A percentile compares a stretch with the other conserved stretches of the same genome.
These are phyloP conservation scores for Pseudonitzschia multistriata DNA, from an alignment of 108 stramenopile species.

Conservation along the genomic window DNA sequence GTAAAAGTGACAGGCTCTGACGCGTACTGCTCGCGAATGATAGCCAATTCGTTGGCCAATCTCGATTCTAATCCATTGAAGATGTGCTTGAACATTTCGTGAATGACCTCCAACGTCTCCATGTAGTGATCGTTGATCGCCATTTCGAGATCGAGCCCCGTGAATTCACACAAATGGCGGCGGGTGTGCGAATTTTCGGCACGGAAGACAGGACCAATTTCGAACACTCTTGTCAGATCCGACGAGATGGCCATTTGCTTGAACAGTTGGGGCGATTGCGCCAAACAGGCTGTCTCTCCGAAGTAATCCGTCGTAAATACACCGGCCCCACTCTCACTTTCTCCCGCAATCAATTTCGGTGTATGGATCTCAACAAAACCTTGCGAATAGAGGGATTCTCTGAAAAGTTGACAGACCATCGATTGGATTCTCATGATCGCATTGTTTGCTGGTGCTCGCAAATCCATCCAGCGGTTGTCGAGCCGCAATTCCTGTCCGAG, in stretches of 20 bases:
- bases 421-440: constrained; percentile 92
- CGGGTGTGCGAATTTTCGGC: constrained; percentile 96
- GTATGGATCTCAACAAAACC: constrained; percentile 94
- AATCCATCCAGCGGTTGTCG: constrained; percentile 94
- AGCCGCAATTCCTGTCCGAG: constrained; percentile 89
- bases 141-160: constrained; percentile 97
- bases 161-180: constrained; percentile 95
- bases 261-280: constrained; percentile 97
- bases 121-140: constrained; percentile 94
- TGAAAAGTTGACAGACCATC: constrained; percentile 88
- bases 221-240: constrained; percentile 91
- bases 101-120: constrained; percentile 90
- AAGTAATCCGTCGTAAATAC: constrained; percentile 98
- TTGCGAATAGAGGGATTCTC: constrained; percentile 89
- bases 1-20: constrained; percentile 91
- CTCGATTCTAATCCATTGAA: constrained; percentile 89
- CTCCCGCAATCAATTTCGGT: constrained; percentile 94
- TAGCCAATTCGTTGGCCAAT: constrained; percentile 72
- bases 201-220: constrained; percentile 95
- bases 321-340: constrained; percentile 94
- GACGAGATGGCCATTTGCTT: constrained; percentile 98
- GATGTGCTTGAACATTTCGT: constrained; percentile 93
- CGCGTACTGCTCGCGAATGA: constrained; percentile 90
- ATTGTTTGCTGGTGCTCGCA: constrained; percentile 94
- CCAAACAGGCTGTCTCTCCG: constrained; percentile 92